Evolutionary conservation across 1,284 basidiomycete genomes (phyloP), one percentile per base, ranked within the genome.

Genomic region (Phellopilus nigrolimitatus): DNA sequence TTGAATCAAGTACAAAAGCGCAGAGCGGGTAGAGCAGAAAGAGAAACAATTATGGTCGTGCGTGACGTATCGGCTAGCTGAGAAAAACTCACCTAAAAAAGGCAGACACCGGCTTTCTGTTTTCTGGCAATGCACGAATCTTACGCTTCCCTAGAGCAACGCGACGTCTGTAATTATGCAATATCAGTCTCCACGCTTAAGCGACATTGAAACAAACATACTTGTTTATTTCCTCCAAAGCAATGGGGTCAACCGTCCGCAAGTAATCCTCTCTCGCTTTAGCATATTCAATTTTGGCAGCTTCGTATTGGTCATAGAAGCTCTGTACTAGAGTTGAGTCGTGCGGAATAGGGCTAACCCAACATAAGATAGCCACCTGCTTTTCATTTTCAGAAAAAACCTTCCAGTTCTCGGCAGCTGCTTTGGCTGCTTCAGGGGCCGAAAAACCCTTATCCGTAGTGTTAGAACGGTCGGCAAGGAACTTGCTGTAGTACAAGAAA

Each of bases 381-480:
- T 60, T 63, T 48, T 57, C 59, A n/a, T 49, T 52, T 1, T 61
- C 62, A 19, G 51, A 47, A 19, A 64, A 36, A 2, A 34, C 12
- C 12, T 46, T 38, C 61, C 62, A 60, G 6, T 15, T 41, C 13
- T 15, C 27, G 7, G 10, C 34, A 3, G 46, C 45, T 19, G 41
- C 51, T 22, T 30, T 48, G 22, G 15, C 9, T 15, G 28, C 12
- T 42, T 46, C 31, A 8, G 8, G 0, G 15, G 27, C 15, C 24
- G 15, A 22, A 9, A 41, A 12, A 12, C 21, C 8, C 12, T 41
- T 9, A 15, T 38, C 40, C 31, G 39, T 44, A 3, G 19, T 25
- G 48, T 7, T 31, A 9, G 22, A 30, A n/a, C n/a, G 13, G 5
- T 9, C 30, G 22, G 12, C 49, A 39, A 45, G 43, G 49, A 22